Evolutionary conservation across 192 early-diverging fungal species (phyloP).

Genomic region (Phlyctochytrium planicorne): DNA sequence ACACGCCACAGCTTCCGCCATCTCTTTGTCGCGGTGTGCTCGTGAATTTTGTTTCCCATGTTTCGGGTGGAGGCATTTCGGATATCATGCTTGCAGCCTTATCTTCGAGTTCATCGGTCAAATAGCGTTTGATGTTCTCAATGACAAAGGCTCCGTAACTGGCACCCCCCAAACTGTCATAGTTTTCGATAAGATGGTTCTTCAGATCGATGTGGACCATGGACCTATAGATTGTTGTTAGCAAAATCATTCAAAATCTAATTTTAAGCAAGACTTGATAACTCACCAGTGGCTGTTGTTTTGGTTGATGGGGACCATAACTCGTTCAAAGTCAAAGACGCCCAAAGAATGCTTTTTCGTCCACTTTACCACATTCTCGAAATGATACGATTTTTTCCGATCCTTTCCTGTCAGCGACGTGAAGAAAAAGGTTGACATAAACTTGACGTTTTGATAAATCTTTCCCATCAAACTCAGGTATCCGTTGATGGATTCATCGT

Average conservation of each 20-base stretch:
- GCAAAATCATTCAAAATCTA: too few species aligned
- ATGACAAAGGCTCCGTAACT: slow-evolving; percentile 5
- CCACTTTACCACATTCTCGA: slow-evolving; percentile 24
- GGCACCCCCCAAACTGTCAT: slow-evolving; percentile 24
- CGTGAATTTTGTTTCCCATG: slow-evolving; percentile 3
- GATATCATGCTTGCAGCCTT: slow-evolving; percentile 19
- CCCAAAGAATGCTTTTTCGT: slow-evolving; percentile 21
- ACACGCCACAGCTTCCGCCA: slow-evolving; percentile 39
- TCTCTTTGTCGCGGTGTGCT: slow-evolving; percentile 25
- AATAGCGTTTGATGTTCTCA: slow-evolving; percentile 7
- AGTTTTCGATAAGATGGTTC: slow-evolving; percentile 1
- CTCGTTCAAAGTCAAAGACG: slow-evolving; percentile 24
- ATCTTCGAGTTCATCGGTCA: slow-evolving; percentile 21
- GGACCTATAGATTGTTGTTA: slow-evolving; percentile 16
- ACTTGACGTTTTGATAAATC: slow-evolving; percentile 13
- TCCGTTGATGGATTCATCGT: slow-evolving; percentile 35
- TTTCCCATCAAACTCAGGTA: slow-evolving; percentile 21
- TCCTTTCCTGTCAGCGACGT: slow-evolving; percentile 10
- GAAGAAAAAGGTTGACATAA: slow-evolving; percentile 36
- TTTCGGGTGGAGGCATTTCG: background rate
- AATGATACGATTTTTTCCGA: slow-evolving; percentile 18
- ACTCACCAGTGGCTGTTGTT: slow-evolving; percentile 36
- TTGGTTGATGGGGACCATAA: slow-evolving; percentile 34
- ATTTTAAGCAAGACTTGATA: too few species aligned
- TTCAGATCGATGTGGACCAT: slow-evolving; percentile 20